Evolutionary conservation across 2,329 filamentous ascomycete genomes (phyloP).

Genomic region (Sporothrix inflata): DNA sequence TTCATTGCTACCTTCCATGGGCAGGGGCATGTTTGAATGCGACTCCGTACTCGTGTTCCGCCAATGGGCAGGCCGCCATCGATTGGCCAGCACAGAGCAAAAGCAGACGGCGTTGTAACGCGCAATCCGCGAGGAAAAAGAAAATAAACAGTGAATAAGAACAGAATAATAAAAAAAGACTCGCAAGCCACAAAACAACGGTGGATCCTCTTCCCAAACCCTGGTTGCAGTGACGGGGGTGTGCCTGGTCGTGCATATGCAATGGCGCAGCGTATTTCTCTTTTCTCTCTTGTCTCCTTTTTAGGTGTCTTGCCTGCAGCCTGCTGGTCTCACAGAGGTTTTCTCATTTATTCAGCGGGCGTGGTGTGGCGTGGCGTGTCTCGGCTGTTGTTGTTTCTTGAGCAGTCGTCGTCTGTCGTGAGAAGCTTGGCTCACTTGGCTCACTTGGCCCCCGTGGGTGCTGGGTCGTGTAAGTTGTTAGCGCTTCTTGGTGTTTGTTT

Average conservation of each 20-base stretch:
- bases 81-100: background rate
- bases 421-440: background rate
- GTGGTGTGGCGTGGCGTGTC: background rate
- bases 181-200: background rate
- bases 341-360: background rate
- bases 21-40: conserved; percentile 3
- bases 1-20: conserved; percentile 4
- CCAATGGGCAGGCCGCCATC: background rate
- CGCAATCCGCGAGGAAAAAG: background rate
- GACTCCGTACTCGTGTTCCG: background rate
- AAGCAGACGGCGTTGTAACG: background rate
- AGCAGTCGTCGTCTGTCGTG: background rate
- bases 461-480: conserved; percentile 4
- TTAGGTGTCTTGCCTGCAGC: background rate
- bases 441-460: background rate
- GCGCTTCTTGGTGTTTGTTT: background rate
- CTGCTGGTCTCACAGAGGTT: background rate
- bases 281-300: background rate
- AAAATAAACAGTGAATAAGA: background rate
- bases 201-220: background rate
- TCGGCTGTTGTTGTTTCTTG: conserved; percentile 3
- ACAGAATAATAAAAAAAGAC: background rate
- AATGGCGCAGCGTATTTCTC: background rate
- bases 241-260: conserved; percentile 20
- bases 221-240: conserved; percentile 7